Base-by-base conservation (phyloP, 129 eudicot genomes). In the Pulicaria dysenterica region DNA sequence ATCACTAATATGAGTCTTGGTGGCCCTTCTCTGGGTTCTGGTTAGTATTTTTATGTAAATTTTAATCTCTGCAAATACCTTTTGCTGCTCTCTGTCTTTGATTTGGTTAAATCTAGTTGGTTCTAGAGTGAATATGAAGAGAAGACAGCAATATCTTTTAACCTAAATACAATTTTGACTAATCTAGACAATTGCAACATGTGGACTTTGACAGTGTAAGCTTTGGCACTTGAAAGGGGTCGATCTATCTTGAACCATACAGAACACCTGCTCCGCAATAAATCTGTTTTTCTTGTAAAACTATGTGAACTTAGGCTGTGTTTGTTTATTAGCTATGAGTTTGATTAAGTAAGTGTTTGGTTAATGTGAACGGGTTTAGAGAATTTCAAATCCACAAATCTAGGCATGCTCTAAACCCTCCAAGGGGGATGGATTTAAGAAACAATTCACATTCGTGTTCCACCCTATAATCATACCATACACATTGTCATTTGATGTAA, bases 21-120 rank as follows among this genome's bases (percentile, higher is more conserved):
- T 48, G 94, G 91, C 77, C 70, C 90, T 71, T 84, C 91, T 39
- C 43, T 80, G 54, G 82, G 85, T 87, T 84, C 89, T 9, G 92
- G 96, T 86, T 83, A 82, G 93, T 82, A 43, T 72, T 11, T 14
- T 58, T 76, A 36, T 47, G 48, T 38, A 50, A 67, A 66, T 24
- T 15, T 50, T 44, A 51, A 13, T 47, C 65, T 46, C 41, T 7
- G 10, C 19, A 8, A 45, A 17, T 31, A 7, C 40, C 5, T 58
- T 57, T 1, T 12, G 11, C 40, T 62, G 31, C 31, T 24, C 31
- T 24, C 31, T 24, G 31, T 24, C 53, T 9, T 59, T 43, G 44
- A 4, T 53, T 50, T 7, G 4, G 37, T 16, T 8, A n/a, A 9
- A 48, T 45, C 48, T 1, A 41, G 19, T 74, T 51, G 47, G 59